These are phyloP conservation scores for Paspalum notatum DNA, from an alignment of 176 grass and related monocot species.

Conservation along the genomic window DNA sequence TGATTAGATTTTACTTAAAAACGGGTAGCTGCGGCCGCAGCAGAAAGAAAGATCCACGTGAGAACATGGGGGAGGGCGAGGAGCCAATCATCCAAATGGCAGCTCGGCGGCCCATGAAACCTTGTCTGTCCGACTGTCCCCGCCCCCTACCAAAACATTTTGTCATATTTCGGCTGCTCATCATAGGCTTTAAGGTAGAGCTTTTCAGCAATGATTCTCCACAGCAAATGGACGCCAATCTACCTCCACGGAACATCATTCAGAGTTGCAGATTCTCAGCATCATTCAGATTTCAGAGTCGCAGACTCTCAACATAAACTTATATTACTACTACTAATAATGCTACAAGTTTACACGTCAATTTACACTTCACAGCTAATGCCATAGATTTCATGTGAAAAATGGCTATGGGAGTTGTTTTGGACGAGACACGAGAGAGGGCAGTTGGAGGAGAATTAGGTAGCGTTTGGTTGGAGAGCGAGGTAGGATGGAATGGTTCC, in stretches of 20 bases:
- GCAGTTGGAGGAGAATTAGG: too few relatives aligned
- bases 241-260: not conserved
- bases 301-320: not conserved
- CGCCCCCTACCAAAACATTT: conserved; percentile 37
- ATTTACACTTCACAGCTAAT: not conserved
- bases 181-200: conserved; percentile 28
- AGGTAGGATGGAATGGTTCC: too few relatives aligned
- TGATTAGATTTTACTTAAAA: conserved; percentile 38
- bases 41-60: conserved; percentile 31
- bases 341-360: not conserved
- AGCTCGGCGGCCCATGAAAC: conserved; percentile 24
- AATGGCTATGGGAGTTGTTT: too few relatives aligned
- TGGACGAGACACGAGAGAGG: too few relatives aligned
- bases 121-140: conserved; percentile 17
- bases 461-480: too few relatives aligned
- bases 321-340: too few relatives aligned
- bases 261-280: not conserved
- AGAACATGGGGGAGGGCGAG: conserved; percentile 39
- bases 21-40: not conserved
- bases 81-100: conserved; percentile 51
- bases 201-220: conserved; percentile 10
- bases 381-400: too few relatives aligned
- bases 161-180: conserved; percentile 25
- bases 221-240: not conserved
- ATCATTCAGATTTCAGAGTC: not conserved